Percentiles rank a stretch among this genome's conserved stretches.
These are phyloP conservation scores for Petrea volubilis DNA, from an alignment of 257 asterid genomes.

Conservation along the genomic window DNA sequence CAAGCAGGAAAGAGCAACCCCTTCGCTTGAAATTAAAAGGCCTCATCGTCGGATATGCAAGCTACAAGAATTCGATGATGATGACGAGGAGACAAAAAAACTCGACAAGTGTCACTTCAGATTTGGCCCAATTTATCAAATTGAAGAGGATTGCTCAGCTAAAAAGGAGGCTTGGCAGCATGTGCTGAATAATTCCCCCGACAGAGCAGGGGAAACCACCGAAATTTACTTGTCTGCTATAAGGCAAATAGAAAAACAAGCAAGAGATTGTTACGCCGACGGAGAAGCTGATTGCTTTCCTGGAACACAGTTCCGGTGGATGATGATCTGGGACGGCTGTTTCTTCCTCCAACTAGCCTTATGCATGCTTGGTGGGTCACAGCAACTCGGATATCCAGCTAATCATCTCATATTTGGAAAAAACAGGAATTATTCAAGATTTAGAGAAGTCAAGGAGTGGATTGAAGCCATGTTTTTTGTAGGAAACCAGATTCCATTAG, in stretches of 20 bases:
- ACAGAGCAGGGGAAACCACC: not conserved
- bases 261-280: conserved; percentile 13
- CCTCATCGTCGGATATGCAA: not conserved
- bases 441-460: not conserved
- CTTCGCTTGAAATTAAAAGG: not conserved
- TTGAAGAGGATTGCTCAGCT: not conserved
- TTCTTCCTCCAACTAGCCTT: conserved; percentile 24
- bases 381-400: conserved; percentile 13
- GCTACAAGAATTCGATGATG: not conserved
- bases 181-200: not conserved
- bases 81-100: not conserved
- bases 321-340: conserved; percentile 30
- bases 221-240: not conserved
- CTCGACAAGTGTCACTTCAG: not conserved
- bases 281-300: not conserved
- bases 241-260: conserved; percentile 1
- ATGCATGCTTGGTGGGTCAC: conserved; percentile 17
- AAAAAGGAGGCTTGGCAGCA: conserved; percentile 21
- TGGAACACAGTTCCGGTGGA: conserved; percentile 19
- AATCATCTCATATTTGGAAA: conserved; percentile 1
- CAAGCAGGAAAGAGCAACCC: not conserved
- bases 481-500: conserved; percentile 16
- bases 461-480: conserved; percentile 16
- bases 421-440: too few relatives aligned
- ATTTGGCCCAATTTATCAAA: conserved; percentile 24